phyloP scores from a whole-genome alignment of 2,329 filamentous ascomycete genomes.

The Arthroderma sp. region DNA sequence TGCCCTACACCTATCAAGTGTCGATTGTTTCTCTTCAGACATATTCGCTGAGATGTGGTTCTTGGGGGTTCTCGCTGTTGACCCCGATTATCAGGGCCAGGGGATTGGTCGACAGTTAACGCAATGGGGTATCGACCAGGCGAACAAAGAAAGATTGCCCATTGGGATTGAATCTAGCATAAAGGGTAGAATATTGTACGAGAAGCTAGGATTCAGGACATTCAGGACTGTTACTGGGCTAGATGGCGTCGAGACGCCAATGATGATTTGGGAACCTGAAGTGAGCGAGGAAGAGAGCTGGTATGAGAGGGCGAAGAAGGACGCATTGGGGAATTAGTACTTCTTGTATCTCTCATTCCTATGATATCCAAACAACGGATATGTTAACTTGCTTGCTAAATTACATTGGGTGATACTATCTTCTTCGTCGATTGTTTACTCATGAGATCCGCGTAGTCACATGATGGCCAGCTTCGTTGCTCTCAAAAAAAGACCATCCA shows the following conservation, averaged over 20 bases:
- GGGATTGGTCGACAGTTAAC: slow-evolving; percentile 14
- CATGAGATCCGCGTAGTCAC: too few species aligned
- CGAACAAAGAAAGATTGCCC: slow-evolving; percentile 12
- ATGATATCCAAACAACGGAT: too few species aligned
- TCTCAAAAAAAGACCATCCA: too few species aligned
- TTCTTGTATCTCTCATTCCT: too few species aligned
- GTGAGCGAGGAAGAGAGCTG: slow-evolving; percentile 2
- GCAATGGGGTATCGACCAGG: slow-evolving; percentile 12
- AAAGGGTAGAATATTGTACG: slow-evolving; percentile 13
- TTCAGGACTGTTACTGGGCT: slow-evolving; percentile 6
- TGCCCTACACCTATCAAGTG: neutral
- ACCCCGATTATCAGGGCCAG: slow-evolving; percentile 13
- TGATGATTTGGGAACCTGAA: slow-evolving; percentile 9
- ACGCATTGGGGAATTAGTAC: neutral
- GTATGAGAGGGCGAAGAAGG: slow-evolving; percentile 1
- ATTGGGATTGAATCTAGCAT: slow-evolving; percentile 13
- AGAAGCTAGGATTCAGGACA: slow-evolving; percentile 14
- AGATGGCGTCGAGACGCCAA: neutral
- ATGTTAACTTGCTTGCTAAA: too few species aligned
- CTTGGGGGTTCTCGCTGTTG: slow-evolving; percentile 14
- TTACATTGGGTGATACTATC: too few species aligned
- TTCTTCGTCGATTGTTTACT: too few species aligned
- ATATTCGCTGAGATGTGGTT: slow-evolving; percentile 15
- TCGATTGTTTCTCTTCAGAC: slow-evolving; percentile 8
- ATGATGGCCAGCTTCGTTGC: too few species aligned